A percentile compares a stretch with the other conserved stretches of the same genome.
Conservation (phyloP, 768 basidiomycete species). For the Cyclocybe cylindracea region DNA sequence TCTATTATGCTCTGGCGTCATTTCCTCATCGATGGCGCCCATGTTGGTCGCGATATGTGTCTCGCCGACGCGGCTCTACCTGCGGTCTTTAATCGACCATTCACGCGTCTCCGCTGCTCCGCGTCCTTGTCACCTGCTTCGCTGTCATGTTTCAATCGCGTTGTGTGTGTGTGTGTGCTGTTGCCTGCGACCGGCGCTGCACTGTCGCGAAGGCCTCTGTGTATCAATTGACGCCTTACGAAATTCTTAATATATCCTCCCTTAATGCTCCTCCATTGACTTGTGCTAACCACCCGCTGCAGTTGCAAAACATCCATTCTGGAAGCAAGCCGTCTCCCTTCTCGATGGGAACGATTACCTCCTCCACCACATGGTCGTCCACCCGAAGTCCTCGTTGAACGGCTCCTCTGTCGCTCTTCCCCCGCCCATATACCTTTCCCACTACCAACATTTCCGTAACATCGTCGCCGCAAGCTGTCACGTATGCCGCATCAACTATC, state of each 20-base stretch:
- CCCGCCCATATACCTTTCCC: conserved; percentile 41
- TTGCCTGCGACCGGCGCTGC: not conserved
- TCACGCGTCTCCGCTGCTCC: no score
- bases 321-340: conserved; percentile 61
- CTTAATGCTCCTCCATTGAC: not conserved
- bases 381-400: conserved; percentile 35
- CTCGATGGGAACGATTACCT: conserved; percentile 65
- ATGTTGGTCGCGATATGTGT: no score
- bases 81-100: no score
- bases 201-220: not conserved
- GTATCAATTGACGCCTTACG: not conserved
- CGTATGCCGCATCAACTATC: conserved; percentile 71
- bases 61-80: no score
- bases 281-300: conserved; percentile 16
- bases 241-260: conserved; percentile 8
- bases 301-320: conserved; percentile 75
- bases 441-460: conserved; percentile 64
- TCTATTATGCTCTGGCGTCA: no score
- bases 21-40: no score
- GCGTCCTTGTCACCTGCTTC: no score
- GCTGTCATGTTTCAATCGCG: no score
- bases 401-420: conserved; percentile 33
- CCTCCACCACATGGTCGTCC: conserved; percentile 47
- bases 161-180: no score
- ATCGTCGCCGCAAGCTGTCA: conserved; percentile 57